phyloP scores from a whole-genome alignment of 169 alveolate genomes.

The Plasmodium inui region DNA sequence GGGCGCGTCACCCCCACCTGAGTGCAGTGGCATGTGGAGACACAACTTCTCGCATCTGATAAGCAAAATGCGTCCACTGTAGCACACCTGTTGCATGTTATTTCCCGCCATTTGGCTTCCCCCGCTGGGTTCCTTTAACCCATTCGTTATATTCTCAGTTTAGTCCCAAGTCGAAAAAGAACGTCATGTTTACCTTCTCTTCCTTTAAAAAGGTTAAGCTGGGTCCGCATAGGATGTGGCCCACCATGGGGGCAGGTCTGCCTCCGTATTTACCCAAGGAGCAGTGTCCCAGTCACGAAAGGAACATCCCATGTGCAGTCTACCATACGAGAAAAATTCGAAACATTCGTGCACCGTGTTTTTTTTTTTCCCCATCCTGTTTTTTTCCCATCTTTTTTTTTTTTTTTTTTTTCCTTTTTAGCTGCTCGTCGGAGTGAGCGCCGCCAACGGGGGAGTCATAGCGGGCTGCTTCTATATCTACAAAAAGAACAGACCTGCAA shows the following conservation, averaged over 20 bases:
- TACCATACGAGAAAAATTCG: background rate
- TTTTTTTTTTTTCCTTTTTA: background rate
- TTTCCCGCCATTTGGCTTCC: background rate
- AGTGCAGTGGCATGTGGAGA: background rate
- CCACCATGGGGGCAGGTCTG: background rate
- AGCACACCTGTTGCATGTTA: background rate
- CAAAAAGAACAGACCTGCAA: constrained; percentile 66
- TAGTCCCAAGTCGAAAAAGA: background rate
- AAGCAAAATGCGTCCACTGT: background rate
- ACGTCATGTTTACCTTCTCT: constrained; percentile 56
- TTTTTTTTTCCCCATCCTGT: background rate
- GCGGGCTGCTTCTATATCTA: constrained; percentile 53
- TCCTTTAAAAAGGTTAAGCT: constrained; percentile 70
- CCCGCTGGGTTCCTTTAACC: background rate
- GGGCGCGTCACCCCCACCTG: background rate
- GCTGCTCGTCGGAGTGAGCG: constrained; percentile 73
- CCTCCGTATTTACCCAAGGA: background rate
- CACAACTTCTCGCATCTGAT: background rate
- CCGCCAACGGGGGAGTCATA: constrained; percentile 54
- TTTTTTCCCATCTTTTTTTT: constrained; percentile 4
- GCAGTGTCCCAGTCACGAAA: background rate
- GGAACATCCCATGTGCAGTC: background rate
- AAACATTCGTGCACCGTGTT: background rate
- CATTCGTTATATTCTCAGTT: background rate
- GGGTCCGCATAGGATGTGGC: background rate